Conservation (phyloP, 139 green algal genomes). For the Tetradesmus obliquus region DNA sequence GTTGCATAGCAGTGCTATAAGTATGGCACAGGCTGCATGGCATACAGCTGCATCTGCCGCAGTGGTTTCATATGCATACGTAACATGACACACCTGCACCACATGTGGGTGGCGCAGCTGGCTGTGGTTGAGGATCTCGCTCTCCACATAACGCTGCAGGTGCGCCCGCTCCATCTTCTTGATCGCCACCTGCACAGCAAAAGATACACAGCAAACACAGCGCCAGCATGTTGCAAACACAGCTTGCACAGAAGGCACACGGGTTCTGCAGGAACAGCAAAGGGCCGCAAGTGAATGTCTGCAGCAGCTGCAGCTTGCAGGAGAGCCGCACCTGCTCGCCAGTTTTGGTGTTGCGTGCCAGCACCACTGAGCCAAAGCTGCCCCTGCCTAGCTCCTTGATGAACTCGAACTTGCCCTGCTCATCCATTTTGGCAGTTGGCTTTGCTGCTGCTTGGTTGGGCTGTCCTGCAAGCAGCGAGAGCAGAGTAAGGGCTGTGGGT, state of each 20-base stretch:
- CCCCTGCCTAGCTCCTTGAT: slow-evolving; percentile 30
- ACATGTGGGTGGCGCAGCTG: slow-evolving; percentile 94
- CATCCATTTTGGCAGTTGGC: slow-evolving; percentile 14
- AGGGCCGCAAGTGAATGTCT: too few relatives aligned
- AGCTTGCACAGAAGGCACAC: background rate
- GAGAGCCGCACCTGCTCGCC: slow-evolving; percentile 12
- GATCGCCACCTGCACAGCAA: slow-evolving; percentile 29
- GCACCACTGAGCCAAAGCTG: slow-evolving; percentile 36
- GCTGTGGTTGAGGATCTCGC: slow-evolving; percentile 96
- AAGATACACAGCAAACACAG: background rate
- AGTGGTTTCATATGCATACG: background rate
- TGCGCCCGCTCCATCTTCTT: slow-evolving; percentile 50
- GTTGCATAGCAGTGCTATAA: background rate
- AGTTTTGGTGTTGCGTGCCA: slow-evolving; percentile 20
- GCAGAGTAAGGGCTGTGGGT: background rate
- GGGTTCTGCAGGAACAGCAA: too few relatives aligned
- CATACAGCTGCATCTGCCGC: too few relatives aligned
- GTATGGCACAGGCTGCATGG: too few relatives aligned
- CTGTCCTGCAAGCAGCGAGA: background rate
- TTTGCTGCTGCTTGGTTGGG: background rate
- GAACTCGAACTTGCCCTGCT: slow-evolving; percentile 32
- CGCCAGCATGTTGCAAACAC: background rate
- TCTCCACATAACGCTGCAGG: slow-evolving; percentile 42
- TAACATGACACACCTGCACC: slow-evolving; percentile 60
- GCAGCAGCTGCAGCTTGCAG: background rate